Conservation (phyloP, 1,139 yeast species). For the Kodamaea alishanica region DNA sequence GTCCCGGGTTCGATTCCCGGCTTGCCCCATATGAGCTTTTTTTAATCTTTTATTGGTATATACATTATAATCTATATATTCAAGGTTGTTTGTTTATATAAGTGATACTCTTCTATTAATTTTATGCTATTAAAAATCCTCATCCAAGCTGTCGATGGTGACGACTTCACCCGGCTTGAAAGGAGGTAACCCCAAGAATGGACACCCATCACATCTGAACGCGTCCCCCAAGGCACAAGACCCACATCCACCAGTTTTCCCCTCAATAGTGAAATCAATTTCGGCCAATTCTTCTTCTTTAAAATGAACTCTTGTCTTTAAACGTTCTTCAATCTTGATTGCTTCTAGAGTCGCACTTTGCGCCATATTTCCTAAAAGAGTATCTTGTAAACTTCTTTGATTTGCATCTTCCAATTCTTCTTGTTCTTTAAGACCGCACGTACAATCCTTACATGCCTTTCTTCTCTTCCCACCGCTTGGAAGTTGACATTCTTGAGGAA, state of each 20-base stretch:
- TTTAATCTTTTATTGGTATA: background rate
- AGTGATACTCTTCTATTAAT: background rate
- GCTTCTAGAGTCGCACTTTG: constrained; percentile 54
- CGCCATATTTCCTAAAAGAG: constrained; percentile 47
- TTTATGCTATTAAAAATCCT: constrained; percentile 32
- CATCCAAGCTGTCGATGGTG: constrained; percentile 51
- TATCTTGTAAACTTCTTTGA: constrained; percentile 46
- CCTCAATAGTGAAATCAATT: constrained; percentile 91
- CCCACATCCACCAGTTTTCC: constrained; percentile 95
- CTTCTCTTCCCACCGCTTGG: constrained; percentile 64
- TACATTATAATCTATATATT: background rate
- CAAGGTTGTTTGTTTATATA: too few species aligned
- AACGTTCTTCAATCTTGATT: constrained; percentile 48
- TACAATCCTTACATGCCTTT: constrained; percentile 94
- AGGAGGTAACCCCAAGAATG: constrained; percentile 93
- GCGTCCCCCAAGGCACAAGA: constrained; percentile 98
- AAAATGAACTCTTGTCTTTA: constrained; percentile 50
- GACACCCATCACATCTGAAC: constrained; percentile 97
- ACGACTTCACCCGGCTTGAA: constrained; percentile 91
- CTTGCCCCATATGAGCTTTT: constrained; percentile 6
- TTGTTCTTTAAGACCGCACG: constrained; percentile 89
- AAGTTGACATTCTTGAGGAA: constrained; percentile 48
- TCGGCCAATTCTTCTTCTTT: constrained; percentile 70
- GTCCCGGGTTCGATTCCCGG: constrained; percentile 10
- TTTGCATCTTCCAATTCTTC: constrained; percentile 55